Conservation (phyloP, 129 eudicot species). For the Ambrosia artemisiifolia region DNA sequence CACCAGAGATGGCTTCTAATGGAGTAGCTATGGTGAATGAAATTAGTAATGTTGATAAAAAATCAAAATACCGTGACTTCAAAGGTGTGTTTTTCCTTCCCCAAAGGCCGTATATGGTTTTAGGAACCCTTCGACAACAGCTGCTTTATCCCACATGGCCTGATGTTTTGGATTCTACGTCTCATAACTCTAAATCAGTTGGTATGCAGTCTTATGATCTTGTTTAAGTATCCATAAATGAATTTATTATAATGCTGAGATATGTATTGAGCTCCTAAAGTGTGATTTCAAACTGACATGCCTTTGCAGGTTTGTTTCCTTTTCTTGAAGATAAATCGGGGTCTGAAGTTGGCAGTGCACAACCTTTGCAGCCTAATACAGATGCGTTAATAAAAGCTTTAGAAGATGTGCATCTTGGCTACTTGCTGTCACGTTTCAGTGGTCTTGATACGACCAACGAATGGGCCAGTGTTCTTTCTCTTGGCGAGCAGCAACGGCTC, state of each 20-base stretch:
- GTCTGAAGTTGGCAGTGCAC: slow-evolving; percentile 14
- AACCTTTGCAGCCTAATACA: slow-evolving; percentile 50
- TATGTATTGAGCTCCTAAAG: neutral
- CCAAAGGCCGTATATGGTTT: slow-evolving; percentile 90
- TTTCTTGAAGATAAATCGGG: slow-evolving; percentile 35
- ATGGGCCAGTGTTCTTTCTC: slow-evolving; percentile 93
- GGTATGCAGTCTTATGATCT: slow-evolving; percentile 41
- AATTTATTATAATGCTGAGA: neutral
- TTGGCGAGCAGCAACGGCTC: slow-evolving; percentile 95
- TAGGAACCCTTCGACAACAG: slow-evolving; percentile 95
- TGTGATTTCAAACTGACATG: neutral
- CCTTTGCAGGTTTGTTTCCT: slow-evolving; percentile 47
- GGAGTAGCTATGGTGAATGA: slow-evolving; percentile 21
- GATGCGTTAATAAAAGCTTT: slow-evolving; percentile 68
- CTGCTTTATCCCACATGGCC: slow-evolving; percentile 95
- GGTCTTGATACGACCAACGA: slow-evolving; percentile 71
- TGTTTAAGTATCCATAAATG: neutral
- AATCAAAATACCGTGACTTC: slow-evolving; percentile 38
- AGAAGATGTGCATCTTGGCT: slow-evolving; percentile 83
- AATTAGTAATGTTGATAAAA: slow-evolving; percentile 10
- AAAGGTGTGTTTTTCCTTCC: slow-evolving; percentile 92
- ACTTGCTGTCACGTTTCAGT: slow-evolving; percentile 55
- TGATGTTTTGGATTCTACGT: slow-evolving; percentile 32
- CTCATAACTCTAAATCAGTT: slow-evolving; percentile 32
- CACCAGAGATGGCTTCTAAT: slow-evolving; percentile 24